Evolutionary conservation across 352 stramenopile species (phyloP).

Genomic region (Stephanocyclus meneghinianus): DNA sequence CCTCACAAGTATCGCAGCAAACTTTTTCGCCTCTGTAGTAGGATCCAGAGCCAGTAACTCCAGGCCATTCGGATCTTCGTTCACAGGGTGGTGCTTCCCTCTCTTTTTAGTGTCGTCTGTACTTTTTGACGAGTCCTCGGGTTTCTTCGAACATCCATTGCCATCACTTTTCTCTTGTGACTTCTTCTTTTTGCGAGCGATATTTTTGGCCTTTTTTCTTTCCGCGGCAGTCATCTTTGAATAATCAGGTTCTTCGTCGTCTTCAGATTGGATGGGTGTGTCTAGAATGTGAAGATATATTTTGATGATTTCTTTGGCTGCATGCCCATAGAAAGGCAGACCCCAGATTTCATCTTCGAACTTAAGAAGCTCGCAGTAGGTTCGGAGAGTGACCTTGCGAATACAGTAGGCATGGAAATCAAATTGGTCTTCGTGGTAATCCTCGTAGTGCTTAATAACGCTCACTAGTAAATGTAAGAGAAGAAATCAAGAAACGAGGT

Average conservation of each 20-base stretch:
- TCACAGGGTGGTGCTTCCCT: slow-evolving; percentile 62
- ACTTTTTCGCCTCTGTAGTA: slow-evolving; percentile 80
- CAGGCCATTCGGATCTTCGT: slow-evolving; percentile 84
- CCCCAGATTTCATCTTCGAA: slow-evolving; percentile 91
- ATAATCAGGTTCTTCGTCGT: slow-evolving; percentile 82
- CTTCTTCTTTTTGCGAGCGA: slow-evolving; percentile 89
- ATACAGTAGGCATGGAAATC: slow-evolving; percentile 99
- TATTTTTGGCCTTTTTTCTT: slow-evolving; percentile 87
- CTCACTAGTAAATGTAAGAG: slow-evolving; percentile 59
- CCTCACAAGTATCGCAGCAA: slow-evolving; percentile 75
- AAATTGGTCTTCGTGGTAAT: slow-evolving; percentile 97
- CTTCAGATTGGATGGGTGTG: slow-evolving; percentile 67
- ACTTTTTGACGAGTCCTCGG: slow-evolving; percentile 78
- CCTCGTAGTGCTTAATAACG: slow-evolving; percentile 96
- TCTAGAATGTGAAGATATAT: slow-evolving; percentile 89
- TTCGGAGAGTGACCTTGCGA: slow-evolving; percentile 94
- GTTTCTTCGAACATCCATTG: slow-evolving; percentile 85
- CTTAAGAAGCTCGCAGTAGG: slow-evolving; percentile 92
- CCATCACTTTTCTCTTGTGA: slow-evolving; percentile 86
- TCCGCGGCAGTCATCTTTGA: slow-evolving; percentile 88
- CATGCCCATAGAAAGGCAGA: slow-evolving; percentile 87
- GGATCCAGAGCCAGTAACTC: slow-evolving; percentile 80
- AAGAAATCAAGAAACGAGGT: neutral
- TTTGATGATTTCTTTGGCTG: slow-evolving; percentile 87
- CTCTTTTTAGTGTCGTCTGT: slow-evolving; percentile 66